Evolutionary conservation across 1,284 basidiomycete species (phyloP), one percentile per base, ranked within the genome.

Genomic region (Papiliotrema fonsecae): DNA sequence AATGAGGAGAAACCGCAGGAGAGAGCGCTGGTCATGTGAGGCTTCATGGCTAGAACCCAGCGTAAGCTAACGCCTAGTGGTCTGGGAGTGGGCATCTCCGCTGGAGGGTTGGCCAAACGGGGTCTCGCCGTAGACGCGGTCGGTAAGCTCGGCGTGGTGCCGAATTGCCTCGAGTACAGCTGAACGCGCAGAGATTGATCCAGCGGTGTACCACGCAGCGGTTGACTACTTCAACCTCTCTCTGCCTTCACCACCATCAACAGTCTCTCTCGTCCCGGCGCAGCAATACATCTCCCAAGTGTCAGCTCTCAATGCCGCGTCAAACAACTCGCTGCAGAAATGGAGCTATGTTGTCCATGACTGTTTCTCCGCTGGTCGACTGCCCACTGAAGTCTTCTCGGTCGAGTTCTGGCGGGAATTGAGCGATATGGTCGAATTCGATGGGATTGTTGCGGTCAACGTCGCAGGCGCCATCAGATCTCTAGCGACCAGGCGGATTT

Each of bases 321-420:
- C 61, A 31, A 60, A 64, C 14, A 56, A 42, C 42, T 43, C 62
- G 71, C 47, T 35, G 49, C 47, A 48, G 27, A 67, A 65, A 22
- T 94, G 82, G 67, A 86, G 88, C 65, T 82, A 87, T 57, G 80
- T 91, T 18, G 76, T 94, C 0, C 92, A 97, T 61, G 92, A 94
- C 64, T 88, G 86, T 60, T 96, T 94, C 70, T 89, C 88, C 10
- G 91, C 90, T 2, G 92, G 91, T 3, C 81, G 81, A 19, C 82
- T 96, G 3, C 89, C 91, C 0, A 76, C 82, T 16, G 83, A 88
- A 61, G 75, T 96, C 36, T 94, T 86, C 71, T 87, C 89, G 0
- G 45, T 78, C 22, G 83, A 89, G 56, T 92, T 92, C 64, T 93
- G 88, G 87, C 54, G 76, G 31, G 82, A 83, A 47, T 68, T 92